Evolutionary conservation across 345 rosid species (phyloP).

Genomic region (Geranium rotundifolium): DNA sequence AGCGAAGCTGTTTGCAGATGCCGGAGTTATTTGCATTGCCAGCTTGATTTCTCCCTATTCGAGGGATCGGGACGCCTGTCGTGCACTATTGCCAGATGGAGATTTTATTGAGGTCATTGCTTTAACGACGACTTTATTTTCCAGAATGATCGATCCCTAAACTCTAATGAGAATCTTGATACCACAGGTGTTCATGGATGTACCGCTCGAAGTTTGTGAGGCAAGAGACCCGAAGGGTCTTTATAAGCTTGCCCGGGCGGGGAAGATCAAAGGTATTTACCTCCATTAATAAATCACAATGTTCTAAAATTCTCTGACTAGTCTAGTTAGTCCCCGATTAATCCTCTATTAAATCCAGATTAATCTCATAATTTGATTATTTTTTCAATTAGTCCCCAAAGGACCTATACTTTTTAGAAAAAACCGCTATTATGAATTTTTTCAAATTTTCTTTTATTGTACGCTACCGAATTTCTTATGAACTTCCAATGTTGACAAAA

Average conservation of each 20-base stretch:
- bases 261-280: slow-evolving; percentile 68
- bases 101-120: slow-evolving; percentile 67
- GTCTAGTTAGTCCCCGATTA: too few species aligned
- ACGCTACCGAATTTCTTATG: too few species aligned
- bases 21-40: slow-evolving; percentile 84
- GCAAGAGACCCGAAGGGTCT: slow-evolving; percentile 83
- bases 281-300: background rate
- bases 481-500: too few species aligned
- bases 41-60: slow-evolving; percentile 87
- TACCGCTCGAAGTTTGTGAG: slow-evolving; percentile 70
- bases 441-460: too few species aligned
- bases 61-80: slow-evolving; percentile 80
- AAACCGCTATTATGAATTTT: too few species aligned
- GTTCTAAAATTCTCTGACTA: too few species aligned
- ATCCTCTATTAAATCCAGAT: too few species aligned
- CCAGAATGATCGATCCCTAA: too few species aligned
- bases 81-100: slow-evolving; percentile 52
- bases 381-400: too few species aligned
- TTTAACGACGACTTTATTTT: background rate
- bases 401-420: too few species aligned
- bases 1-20: slow-evolving; percentile 83
- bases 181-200: slow-evolving; percentile 78
- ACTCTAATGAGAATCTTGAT: slow-evolving; percentile 1
- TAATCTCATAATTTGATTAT: too few species aligned
- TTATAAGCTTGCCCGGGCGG: slow-evolving; percentile 88